Percentiles rank a stretch among this genome's conserved stretches.
phyloP scores from a whole-genome alignment of 441 rosid genomes.

The Gossypium aridum region DNA sequence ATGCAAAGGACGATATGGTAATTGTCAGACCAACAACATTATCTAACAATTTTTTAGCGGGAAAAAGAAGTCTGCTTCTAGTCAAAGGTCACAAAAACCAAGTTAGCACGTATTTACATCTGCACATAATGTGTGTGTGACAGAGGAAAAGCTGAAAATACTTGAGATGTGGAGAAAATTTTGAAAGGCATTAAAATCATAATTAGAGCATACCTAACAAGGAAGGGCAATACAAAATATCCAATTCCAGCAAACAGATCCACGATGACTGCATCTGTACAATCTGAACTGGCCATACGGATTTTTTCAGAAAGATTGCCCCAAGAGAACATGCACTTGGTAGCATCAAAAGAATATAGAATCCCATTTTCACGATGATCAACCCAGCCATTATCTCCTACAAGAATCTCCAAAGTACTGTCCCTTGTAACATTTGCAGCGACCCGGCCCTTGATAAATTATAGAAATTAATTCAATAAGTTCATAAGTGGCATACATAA shows the following conservation, averaged over 20 bases:
- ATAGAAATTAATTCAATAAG: conserved; percentile 17
- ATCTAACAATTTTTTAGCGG: not conserved
- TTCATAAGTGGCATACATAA: not conserved
- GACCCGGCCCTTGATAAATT: conserved; percentile 59
- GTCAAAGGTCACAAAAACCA: not conserved
- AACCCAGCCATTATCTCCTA: conserved; percentile 91
- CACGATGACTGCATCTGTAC: conserved; percentile 62
- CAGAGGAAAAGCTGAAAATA: not conserved
- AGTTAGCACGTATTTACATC: not conserved
- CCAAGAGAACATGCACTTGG: conserved; percentile 97
- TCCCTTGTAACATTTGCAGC: conserved; percentile 78
- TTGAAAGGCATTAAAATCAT: conserved; percentile 1
- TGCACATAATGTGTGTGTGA: not conserved
- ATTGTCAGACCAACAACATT: not conserved
- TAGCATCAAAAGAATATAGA: conserved; percentile 78
- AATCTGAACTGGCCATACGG: conserved; percentile 70
- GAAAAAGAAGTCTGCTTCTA: not conserved
- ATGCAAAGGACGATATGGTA: not conserved
- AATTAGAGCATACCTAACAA: conserved; percentile 54
- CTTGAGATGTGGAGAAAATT: not conserved
- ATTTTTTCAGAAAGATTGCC: conserved; percentile 96
- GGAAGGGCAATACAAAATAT: conserved; percentile 82
- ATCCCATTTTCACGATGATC: conserved; percentile 80
- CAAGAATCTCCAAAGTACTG: conserved; percentile 71
- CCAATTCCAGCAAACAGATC: conserved; percentile 96